A percentile compares a stretch with the other conserved stretches of the same genome.
Evolutionary conservation across 495 filamentous ascomycete species (phyloP).

Genomic region (Pyrenula aspistea): DNA sequence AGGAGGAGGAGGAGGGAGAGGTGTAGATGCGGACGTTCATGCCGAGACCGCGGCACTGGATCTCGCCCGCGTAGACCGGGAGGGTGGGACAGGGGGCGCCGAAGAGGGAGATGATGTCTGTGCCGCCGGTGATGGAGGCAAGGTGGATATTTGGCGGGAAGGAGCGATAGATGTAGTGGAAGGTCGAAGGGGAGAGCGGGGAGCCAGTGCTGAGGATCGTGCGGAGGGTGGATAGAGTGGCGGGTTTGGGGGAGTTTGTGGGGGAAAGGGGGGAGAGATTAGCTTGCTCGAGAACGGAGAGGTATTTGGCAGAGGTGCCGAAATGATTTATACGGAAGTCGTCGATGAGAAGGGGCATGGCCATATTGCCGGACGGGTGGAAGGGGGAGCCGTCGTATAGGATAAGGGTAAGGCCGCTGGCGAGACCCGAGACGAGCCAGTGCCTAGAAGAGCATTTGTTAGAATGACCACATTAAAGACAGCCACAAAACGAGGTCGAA

Average conservation of each 20-base stretch:
- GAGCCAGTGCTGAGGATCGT: constrained; percentile 92
- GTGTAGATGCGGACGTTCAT: constrained; percentile 81
- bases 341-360: constrained; percentile 57
- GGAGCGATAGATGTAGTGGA: constrained; percentile 71
- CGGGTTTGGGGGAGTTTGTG: constrained; percentile 28
- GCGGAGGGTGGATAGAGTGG: constrained; percentile 43
- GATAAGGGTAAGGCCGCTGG: constrained; percentile 66
- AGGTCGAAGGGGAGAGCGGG: constrained; percentile 84
- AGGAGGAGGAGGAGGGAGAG: constrained; percentile 22
- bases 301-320: constrained; percentile 85
- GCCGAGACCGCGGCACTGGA: constrained; percentile 80
- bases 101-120: constrained; percentile 90
- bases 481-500: too few species aligned
- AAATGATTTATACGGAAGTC: constrained; percentile 76
- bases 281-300: constrained; percentile 81
- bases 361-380: constrained; percentile 50
- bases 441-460: too few species aligned
- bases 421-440: constrained; percentile 77
- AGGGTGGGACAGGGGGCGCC: constrained; percentile 73
- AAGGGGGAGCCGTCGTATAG: constrained; percentile 89
- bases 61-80: constrained; percentile 80
- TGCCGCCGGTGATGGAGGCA: constrained; percentile 78
- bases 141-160: constrained; percentile 68
- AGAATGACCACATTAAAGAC: too few species aligned
- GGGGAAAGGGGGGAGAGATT: constrained; percentile 42